Conservation (phyloP, 2,329 filamentous ascomycete genomes). For the Helicocarpus griseus region DNA sequence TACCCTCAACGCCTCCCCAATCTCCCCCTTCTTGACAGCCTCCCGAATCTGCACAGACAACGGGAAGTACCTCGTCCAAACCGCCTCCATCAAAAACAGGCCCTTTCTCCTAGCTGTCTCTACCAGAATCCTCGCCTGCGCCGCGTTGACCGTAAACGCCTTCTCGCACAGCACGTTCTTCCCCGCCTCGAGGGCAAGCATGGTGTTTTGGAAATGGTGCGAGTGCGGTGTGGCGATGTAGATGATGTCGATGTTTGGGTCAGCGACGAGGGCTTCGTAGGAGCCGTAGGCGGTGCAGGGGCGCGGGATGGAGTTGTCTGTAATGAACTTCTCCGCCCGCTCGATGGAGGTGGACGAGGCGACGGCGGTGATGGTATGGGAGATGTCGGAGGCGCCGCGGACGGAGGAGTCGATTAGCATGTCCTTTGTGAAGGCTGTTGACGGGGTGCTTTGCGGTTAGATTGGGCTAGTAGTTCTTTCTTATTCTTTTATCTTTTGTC, state of each 20-base stretch:
- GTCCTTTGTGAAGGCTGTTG: constrained; percentile 59
- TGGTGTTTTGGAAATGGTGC: constrained; percentile 85
- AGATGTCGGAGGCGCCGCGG: constrained; percentile 61
- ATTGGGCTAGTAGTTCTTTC: constrained; percentile 2
- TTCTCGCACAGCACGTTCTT: constrained; percentile 91
- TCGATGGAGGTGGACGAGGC: constrained; percentile 66
- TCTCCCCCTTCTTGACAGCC: constrained; percentile 48
- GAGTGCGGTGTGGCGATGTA: constrained; percentile 87
- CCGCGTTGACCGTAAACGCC: constrained; percentile 73
- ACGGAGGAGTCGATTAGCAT: constrained; percentile 62
- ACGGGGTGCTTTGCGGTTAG: constrained; percentile 1
- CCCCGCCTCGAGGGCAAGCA: constrained; percentile 71
- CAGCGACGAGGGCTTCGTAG: constrained; percentile 70
- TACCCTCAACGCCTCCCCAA: constrained; percentile 50
- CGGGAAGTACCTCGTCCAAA: constrained; percentile 86
- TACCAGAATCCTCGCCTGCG: constrained; percentile 63
- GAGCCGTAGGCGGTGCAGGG: constrained; percentile 66
- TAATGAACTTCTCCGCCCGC: constrained; percentile 63
- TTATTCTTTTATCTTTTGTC: neutral
- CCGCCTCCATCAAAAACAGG: constrained; percentile 73
- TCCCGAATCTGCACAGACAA: constrained; percentile 59
- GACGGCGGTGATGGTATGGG: constrained; percentile 68
- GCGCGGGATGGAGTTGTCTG: constrained; percentile 57
- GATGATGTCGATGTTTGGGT: constrained; percentile 71
- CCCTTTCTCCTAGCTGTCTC: constrained; percentile 63